phyloP scores from a whole-genome alignment of 2,329 filamentous ascomycete species.

The Taxawa tesnikishii region DNA sequence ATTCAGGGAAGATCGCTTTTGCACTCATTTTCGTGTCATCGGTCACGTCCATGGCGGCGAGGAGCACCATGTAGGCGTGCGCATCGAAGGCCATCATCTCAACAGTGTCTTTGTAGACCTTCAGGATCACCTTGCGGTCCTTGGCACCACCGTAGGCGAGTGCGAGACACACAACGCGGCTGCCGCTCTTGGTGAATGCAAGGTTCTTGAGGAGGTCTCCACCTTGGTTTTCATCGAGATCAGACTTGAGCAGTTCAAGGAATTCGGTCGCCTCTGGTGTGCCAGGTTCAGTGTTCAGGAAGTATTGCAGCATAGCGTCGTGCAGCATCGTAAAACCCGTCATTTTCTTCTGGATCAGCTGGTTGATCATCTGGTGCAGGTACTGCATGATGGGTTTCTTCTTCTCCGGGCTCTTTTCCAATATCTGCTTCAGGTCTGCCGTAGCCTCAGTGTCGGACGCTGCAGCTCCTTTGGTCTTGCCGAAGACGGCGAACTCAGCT shows the following conservation, averaged over 20 bases:
- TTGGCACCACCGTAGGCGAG: slow-evolving; percentile 81
- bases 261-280: slow-evolving; percentile 79
- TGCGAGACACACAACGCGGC: slow-evolving; percentile 66
- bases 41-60: slow-evolving; percentile 79
- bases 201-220: slow-evolving; percentile 89
- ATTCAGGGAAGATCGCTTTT: slow-evolving; percentile 77
- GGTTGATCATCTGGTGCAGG: slow-evolving; percentile 77
- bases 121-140: slow-evolving; percentile 80
- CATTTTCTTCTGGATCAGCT: slow-evolving; percentile 89
- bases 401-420: slow-evolving; percentile 72
- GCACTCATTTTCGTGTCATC: slow-evolving; percentile 85
- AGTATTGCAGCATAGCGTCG: slow-evolving; percentile 97
- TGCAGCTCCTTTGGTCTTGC: slow-evolving; percentile 34
- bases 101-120: slow-evolving; percentile 80
- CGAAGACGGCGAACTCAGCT: slow-evolving; percentile 77
- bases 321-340: slow-evolving; percentile 96
- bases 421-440: slow-evolving; percentile 61
- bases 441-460: slow-evolving; percentile 33
- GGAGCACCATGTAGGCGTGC: slow-evolving; percentile 66
- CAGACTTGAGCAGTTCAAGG: slow-evolving; percentile 78
- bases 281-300: slow-evolving; percentile 62
- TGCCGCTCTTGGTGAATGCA: slow-evolving; percentile 85
- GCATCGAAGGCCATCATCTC: slow-evolving; percentile 72
- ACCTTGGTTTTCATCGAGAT: slow-evolving; percentile 57
- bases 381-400: slow-evolving; percentile 75